These are phyloP conservation scores for Mycosphaerelloides madeirae DNA, from an alignment of 2,329 filamentous ascomycete genomes.

Conservation along the genomic window DNA sequence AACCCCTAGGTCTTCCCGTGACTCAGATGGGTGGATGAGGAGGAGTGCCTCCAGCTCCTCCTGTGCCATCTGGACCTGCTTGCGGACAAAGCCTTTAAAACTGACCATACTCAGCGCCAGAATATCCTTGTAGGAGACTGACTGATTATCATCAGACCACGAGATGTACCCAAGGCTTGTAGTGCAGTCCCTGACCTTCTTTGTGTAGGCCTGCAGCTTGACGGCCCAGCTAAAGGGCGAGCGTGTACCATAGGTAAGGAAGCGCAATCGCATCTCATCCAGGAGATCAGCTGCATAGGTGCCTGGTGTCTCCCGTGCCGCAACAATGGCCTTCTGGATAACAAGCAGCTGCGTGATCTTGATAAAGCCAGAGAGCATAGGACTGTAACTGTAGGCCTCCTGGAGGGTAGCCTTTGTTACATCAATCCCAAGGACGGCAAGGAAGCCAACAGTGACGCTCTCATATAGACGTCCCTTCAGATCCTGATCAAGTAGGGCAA, in stretches of 20 bases:
- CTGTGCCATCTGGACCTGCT: conserved; percentile 3
- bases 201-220: background rate
- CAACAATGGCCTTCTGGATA: conserved; percentile 12
- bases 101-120: background rate
- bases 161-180: background rate
- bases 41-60: conserved; percentile 3
- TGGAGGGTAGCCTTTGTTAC: conserved; percentile 5
- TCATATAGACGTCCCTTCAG: conserved; percentile 17
- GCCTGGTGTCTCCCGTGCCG: background rate
- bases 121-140: background rate
- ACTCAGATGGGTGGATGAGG: conserved; percentile 1
- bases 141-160: background rate
- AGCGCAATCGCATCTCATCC: conserved; percentile 17
- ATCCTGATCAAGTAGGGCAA: conserved; percentile 17
- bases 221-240: conserved; percentile 2
- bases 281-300: conserved; percentile 12
- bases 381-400: conserved; percentile 10
- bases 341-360: conserved; percentile 24
- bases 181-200: background rate
- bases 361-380: conserved; percentile 20
- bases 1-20: conserved; percentile 4
- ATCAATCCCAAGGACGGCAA: conserved; percentile 17
- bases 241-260: conserved; percentile 13
- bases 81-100: background rate
- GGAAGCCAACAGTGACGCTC: conserved; percentile 17